Percentiles rank a stretch among this genome's conserved stretches.
Conservation (phyloP, 2,329 filamentous ascomycete genomes). For the Chaetoscypha palmicola region DNA sequence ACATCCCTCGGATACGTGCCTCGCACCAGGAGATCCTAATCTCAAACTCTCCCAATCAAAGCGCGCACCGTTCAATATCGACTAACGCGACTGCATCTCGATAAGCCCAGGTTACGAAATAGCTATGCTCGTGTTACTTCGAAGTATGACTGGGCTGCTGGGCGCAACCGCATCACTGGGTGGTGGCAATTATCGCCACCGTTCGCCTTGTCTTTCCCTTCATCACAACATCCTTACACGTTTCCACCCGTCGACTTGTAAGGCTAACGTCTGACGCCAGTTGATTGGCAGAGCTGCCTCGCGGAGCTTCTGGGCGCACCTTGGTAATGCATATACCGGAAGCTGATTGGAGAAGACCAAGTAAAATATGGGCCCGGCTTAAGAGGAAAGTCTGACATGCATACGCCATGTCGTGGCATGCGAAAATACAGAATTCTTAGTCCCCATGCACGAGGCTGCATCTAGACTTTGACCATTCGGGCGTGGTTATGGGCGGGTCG, state of each 20-base stretch:
- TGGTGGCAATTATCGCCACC: neutral
- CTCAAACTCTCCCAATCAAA: neutral
- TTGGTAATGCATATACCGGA: too few species aligned
- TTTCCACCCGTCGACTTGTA: too few species aligned
- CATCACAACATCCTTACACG: neutral
- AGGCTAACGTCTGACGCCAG: neutral
- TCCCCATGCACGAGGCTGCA: neutral
- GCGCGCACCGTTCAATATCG: neutral
- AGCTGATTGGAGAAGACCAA: too few species aligned
- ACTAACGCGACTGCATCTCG: neutral
- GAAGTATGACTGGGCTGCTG: neutral
- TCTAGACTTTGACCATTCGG: neutral
- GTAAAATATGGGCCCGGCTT: neutral
- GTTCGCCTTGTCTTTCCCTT: conserved; percentile 4
- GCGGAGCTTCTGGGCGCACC: neutral
- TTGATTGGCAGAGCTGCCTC: neutral
- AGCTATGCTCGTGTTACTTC: neutral
- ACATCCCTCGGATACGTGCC: too few species aligned
- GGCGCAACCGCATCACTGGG: neutral
- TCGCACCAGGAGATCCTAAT: neutral
- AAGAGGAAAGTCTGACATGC: neutral
- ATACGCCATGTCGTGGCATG: neutral
- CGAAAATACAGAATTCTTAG: neutral
- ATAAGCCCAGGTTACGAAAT: neutral
- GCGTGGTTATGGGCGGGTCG: neutral